Conservation (phyloP, 2,329 filamentous ascomycete species). For the Colletotrichum sp. region DNA sequence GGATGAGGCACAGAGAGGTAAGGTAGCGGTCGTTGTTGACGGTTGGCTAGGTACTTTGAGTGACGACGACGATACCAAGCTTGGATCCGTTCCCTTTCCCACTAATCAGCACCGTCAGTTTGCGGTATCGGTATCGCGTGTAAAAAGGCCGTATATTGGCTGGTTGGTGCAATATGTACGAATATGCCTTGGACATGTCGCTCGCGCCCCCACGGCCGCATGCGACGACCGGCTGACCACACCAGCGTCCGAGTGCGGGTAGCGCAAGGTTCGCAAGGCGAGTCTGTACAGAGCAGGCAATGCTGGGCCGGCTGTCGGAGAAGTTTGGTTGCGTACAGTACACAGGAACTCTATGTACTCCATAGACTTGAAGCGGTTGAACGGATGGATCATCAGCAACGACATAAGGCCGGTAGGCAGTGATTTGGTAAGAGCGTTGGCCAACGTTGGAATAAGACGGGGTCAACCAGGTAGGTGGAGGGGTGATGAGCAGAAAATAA, state of each 20-base stretch:
- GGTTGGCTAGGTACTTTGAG: background rate
- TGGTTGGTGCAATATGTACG: background rate
- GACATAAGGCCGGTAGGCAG: background rate
- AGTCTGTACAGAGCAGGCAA: background rate
- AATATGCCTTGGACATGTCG: background rate
- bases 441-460: background rate
- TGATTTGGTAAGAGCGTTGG: background rate
- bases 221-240: constrained; percentile 13
- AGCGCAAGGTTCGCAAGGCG: background rate
- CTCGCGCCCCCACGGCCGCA: constrained; percentile 12
- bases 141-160: background rate
- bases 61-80: background rate
- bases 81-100: background rate
- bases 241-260: constrained; percentile 12
- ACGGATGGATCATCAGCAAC: background rate
- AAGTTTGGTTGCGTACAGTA: background rate
- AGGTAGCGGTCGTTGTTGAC: background rate
- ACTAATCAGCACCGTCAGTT: background rate
- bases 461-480: constrained; percentile 9
- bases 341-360: background rate
- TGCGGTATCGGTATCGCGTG: background rate
- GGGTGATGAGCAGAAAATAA: constrained; percentile 7
- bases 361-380: background rate
- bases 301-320: background rate
- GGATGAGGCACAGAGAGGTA: background rate